Evolutionary conservation across 495 filamentous ascomycete genomes (phyloP).

Genomic region (Barbatosphaeria neglecta): DNA sequence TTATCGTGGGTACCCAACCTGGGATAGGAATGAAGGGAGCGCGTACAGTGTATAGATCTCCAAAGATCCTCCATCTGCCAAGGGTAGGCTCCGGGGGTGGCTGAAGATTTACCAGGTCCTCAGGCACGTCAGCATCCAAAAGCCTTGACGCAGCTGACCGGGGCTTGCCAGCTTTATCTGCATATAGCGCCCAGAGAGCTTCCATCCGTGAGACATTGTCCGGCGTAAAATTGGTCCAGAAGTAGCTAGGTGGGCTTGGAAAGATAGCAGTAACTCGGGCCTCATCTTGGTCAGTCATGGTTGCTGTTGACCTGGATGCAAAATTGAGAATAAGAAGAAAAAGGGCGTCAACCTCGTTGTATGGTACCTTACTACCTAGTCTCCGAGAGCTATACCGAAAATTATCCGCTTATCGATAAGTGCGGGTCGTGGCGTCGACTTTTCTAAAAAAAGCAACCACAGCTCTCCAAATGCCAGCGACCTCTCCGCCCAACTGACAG

Average conservation of each 20-base stretch:
- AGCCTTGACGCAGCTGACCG: slow-evolving; percentile 22
- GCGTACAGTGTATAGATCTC: slow-evolving; percentile 53
- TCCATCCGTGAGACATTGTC: slow-evolving; percentile 62
- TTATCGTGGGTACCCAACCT: too few species aligned
- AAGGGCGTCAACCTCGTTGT: too few species aligned
- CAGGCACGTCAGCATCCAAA: slow-evolving; percentile 50
- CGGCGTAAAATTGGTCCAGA: slow-evolving; percentile 79
- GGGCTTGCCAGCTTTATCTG: slow-evolving; percentile 20
- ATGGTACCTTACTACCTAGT: too few species aligned
- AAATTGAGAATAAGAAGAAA: too few species aligned
- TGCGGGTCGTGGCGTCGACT: not conserved
- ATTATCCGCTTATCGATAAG: not conserved
- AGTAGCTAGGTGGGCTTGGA: slow-evolving; percentile 68
- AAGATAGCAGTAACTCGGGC: slow-evolving; percentile 32
- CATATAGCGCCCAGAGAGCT: slow-evolving; percentile 29
- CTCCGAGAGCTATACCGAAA: too few species aligned
- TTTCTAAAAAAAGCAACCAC: not conserved
- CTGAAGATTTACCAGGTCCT: slow-evolving; percentile 66
- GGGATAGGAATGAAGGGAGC: too few species aligned
- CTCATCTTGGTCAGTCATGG: slow-evolving; percentile 27
- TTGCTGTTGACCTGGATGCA: not conserved
- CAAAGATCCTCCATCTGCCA: slow-evolving; percentile 66
- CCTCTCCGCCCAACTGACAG: not conserved
- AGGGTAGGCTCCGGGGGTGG: slow-evolving; percentile 64
- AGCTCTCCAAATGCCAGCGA: not conserved